phyloP scores from a whole-genome alignment of 208 protist species.

The Crithidia bombi region DNA sequence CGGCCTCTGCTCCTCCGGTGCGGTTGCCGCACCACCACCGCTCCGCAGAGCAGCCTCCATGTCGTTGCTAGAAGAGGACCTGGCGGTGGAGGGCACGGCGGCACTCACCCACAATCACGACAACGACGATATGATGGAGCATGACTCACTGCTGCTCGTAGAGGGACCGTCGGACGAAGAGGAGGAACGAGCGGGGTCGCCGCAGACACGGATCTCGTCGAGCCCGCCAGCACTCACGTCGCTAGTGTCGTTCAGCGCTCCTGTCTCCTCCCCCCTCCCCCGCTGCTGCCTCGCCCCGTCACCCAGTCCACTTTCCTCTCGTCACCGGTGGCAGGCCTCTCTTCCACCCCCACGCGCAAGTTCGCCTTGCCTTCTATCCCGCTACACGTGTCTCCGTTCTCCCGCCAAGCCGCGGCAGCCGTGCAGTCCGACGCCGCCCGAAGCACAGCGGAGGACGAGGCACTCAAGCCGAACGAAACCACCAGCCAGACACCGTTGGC shows the following conservation, averaged over 20 bases:
- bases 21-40: neutral
- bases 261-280: neutral
- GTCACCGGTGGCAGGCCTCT: neutral
- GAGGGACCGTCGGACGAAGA: neutral
- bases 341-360: neutral
- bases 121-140: too few species aligned
- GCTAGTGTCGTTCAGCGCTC: neutral
- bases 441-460: neutral
- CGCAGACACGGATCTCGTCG: neutral
- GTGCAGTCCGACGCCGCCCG: neutral
- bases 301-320: neutral
- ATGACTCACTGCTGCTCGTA: neutral
- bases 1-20: neutral
- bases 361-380: constrained; percentile 21
- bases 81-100: too few species aligned
- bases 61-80: constrained; percentile 14
- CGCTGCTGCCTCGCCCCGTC: neutral
- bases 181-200: neutral
- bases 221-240: constrained; percentile 5
- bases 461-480: neutral
- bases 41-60: constrained; percentile 13
- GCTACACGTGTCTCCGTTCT: constrained; percentile 22
- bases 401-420: constrained; percentile 1
- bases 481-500: neutral
- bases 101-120: neutral